Base-by-base conservation (phyloP, 768 basidiomycete species). In the Amanita pseudoporphyria region DNA sequence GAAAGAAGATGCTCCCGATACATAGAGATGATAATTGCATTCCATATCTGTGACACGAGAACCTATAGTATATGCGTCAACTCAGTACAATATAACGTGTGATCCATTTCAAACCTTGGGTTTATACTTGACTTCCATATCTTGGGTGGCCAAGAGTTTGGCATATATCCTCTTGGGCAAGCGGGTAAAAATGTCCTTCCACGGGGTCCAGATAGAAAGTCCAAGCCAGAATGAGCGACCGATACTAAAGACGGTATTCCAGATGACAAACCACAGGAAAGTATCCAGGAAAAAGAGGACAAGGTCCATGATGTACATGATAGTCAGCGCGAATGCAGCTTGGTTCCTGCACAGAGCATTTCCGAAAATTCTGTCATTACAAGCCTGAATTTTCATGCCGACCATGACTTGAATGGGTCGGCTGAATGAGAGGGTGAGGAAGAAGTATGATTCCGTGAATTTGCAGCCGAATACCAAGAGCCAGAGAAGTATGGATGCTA, bases 1-100 rank as follows among this genome's bases (percentile, higher is more conserved):
- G 94, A 97, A 31, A 98, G 72, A n/a, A 99, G 66, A 63, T 98
- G 96, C 65, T 99, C 96, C 61, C 96, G 84, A 67, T 98, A 99
- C 96, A 99, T 99, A 12, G 95, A 98, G 57, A 99, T 98, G 68
- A 99, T 96, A 69, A 99, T 84, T 19, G 96, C 96, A 63, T 99
- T 99, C 96, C 96, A 98, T 49, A 99, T 94, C 68, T 97, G 96
- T 13, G 94, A 96, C 38, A 99, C 95, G 35, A 99, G 77, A 33
- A 99, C 92, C 89, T 92, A 51, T 45, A 19, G 42, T 30, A 30
- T 24, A 32, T 28, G 21, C 21, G 31, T 54, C 43, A 54, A 39
- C 42, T 51, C 32, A n/a, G 31, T 22, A 10, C 33, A 33, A 6
- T 19, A 45, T 18, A 41, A 35, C 26, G 24, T 30, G 2, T 14